Conservation (phyloP, 2,329 filamentous ascomycete genomes). For the Sclerotinia borealis region DNA sequence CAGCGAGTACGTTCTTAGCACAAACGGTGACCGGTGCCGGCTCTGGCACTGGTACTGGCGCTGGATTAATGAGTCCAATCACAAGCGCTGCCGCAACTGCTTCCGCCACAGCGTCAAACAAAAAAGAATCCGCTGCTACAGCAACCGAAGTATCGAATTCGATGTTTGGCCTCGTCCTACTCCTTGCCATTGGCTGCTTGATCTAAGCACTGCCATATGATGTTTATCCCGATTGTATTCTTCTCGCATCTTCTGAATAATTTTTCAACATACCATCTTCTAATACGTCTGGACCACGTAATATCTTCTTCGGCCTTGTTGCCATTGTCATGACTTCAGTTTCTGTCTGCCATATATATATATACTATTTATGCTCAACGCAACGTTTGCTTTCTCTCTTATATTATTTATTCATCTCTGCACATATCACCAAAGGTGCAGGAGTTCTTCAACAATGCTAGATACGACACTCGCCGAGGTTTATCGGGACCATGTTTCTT, state of each 20-base stretch:
- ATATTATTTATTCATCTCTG: neutral
- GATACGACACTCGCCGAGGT: neutral
- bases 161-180: conserved; percentile 2
- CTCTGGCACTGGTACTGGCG: neutral
- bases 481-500: neutral
- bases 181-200: conserved; percentile 4
- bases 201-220: neutral
- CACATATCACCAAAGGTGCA: neutral
- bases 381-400: neutral
- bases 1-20: neutral
- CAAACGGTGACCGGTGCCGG: neutral
- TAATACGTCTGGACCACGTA: conserved; percentile 15
- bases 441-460: neutral
- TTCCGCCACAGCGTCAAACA: neutral
- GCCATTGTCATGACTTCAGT: neutral
- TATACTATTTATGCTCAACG: neutral
- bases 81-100: neutral
- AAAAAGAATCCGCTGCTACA: conserved; percentile 6
- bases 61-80: neutral
- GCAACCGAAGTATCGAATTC: conserved; percentile 1
- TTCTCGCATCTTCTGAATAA: neutral
- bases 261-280: conserved; percentile 1
- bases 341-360: conserved; percentile 7
- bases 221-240: neutral
- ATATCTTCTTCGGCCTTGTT: neutral